Evolutionary conservation across 208 protist genomes (phyloP), one percentile per base, ranked within the genome.

Genomic region (Lotmaria passim): DNA sequence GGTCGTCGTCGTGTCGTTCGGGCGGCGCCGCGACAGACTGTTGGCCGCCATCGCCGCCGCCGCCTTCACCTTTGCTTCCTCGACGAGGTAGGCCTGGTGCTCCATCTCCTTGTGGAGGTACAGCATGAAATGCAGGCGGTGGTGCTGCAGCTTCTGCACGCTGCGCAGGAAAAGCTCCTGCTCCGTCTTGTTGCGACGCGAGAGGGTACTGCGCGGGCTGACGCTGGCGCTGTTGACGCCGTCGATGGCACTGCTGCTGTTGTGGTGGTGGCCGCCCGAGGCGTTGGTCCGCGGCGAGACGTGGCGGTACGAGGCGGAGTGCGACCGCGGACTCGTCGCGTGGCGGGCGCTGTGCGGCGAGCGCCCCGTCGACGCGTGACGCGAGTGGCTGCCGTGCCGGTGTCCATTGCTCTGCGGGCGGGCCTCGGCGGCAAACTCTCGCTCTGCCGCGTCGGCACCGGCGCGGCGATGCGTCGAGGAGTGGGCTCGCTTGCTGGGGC

Each of bases 31-130:
- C 38, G 69, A 43, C 14, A 21, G 23, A 44, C 53, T 55, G 38
- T 68, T 51, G 3, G 48, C 51, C 10, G 81, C 56, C 55, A 57
- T 59, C 44, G 60, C 73, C 62, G 41, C 60, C 17, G 70, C 79
- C 15, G 72, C 70, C 73, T 81, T 84, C 24, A 91, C 44, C 73
- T 79, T 76, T 8, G 82, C 82, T 76, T 93, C 90, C 75, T 87
- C 90, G 19, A 56, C 83, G 34, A 90, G 64, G 66, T 88, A 95
- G 4, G 86, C 87, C 75, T 95, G 83, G 59, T 92, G 83, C 33
- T 86, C 86, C 78, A 93, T 85, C 67, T 91, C 87, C 78, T 90
- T 91, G 62, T 95, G 90, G 21, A 93, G 68, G 61, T 95, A 91
- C 66, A 89, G 82, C 87, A 93, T 86, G 72, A 95, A 76, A 66